Conservation (phyloP, 1,139 yeast species). For the Meyerozyma elateridarum region DNA sequence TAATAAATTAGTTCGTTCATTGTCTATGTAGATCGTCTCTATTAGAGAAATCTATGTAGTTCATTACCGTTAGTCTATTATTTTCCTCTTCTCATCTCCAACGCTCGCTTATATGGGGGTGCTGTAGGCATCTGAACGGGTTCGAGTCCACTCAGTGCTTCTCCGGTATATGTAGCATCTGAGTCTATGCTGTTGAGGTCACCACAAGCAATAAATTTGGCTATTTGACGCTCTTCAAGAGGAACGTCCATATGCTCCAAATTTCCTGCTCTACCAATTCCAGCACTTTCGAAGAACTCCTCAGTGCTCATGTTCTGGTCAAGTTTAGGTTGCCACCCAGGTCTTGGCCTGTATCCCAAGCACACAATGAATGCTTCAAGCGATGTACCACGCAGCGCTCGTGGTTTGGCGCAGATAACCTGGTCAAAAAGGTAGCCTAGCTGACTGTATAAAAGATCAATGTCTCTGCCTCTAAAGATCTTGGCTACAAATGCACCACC, state of each 20-base stretch:
- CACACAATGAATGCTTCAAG: slow-evolving; percentile 93
- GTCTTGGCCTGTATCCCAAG: slow-evolving; percentile 75
- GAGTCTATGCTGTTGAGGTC: slow-evolving; percentile 83
- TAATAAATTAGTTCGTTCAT: no score
- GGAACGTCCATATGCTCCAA: slow-evolving; percentile 38
- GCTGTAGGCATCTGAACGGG: slow-evolving; percentile 96
- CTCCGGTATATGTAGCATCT: slow-evolving; percentile 86
- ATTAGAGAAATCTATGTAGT: no score
- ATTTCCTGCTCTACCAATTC: slow-evolving; percentile 51
- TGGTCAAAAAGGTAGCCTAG: slow-evolving; percentile 76
- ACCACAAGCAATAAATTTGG: slow-evolving; percentile 92
- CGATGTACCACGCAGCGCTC: slow-evolving; percentile 91
- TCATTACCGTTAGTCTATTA: no score
- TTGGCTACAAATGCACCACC: slow-evolving; percentile 96
- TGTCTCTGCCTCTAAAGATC: slow-evolving; percentile 92
- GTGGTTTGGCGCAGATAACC: slow-evolving; percentile 92
- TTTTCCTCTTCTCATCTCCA: slow-evolving; percentile 70
- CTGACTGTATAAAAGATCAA: slow-evolving; percentile 86
- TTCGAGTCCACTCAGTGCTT: slow-evolving; percentile 52
- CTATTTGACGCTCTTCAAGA: slow-evolving; percentile 65
- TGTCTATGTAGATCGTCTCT: no score
- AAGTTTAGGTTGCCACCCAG: slow-evolving; percentile 72
- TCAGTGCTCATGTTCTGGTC: slow-evolving; percentile 63
- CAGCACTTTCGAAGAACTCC: slow-evolving; percentile 69
- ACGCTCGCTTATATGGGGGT: slow-evolving; percentile 90